A percentile compares a stretch with the other conserved stretches of the same genome.
These are phyloP conservation scores for Perkinsus chesapeaki DNA, from an alignment of 169 alveolate genomes.

Conservation along the genomic window DNA sequence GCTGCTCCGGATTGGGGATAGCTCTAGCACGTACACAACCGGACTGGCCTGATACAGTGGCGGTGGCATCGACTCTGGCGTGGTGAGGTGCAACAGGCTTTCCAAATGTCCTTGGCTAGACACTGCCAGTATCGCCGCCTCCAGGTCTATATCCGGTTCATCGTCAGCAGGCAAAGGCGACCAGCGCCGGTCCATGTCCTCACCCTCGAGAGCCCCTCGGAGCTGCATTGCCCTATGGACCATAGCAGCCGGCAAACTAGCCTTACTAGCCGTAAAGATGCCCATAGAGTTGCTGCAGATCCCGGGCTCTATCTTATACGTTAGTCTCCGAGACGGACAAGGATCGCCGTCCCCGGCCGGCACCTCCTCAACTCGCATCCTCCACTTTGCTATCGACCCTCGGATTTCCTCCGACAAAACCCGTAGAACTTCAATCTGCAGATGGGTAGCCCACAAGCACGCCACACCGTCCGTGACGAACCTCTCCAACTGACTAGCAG, in stretches of 20 bases:
- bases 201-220: background rate
- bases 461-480: background rate
- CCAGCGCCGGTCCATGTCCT: background rate
- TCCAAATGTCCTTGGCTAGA: background rate
- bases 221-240: background rate
- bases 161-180: background rate
- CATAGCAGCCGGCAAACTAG: background rate
- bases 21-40: background rate
- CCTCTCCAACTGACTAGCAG: background rate
- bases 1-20: background rate
- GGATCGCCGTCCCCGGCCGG: background rate
- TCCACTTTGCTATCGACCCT: background rate
- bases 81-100: background rate
- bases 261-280: background rate
- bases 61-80: background rate
- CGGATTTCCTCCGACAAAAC: background rate
- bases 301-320: background rate
- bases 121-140: background rate
- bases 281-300: background rate
- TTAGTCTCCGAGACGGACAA: background rate
- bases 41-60: background rate
- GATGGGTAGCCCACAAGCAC: background rate
- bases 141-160: background rate
- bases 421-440: background rate
- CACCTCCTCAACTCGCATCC: background rate